Conservation (phyloP, 495 filamentous ascomycete species). For the Talaromyces adpressus region DNA sequence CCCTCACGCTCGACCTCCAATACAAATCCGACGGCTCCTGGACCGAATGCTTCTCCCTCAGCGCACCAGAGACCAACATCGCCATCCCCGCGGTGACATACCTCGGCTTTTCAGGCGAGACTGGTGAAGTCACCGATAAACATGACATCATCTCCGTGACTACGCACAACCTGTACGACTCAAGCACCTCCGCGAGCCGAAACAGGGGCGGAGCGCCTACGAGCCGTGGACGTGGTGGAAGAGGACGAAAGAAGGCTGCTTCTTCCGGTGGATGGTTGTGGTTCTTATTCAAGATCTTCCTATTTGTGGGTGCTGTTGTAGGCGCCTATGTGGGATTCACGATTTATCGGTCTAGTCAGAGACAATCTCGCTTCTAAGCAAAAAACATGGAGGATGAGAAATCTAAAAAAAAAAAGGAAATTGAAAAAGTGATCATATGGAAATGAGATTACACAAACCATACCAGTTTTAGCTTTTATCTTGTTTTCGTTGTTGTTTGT, state of each 20-base stretch:
- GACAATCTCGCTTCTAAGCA: constrained; percentile 68
- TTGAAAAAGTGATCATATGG: background rate
- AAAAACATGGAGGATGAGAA: constrained; percentile 4
- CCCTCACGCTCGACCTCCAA: constrained; percentile 81
- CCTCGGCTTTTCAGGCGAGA: constrained; percentile 92
- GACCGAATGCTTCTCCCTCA: constrained; percentile 78
- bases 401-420: no score
- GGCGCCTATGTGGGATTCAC: constrained; percentile 82
- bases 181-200: constrained; percentile 35
- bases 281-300: constrained; percentile 81
- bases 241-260: constrained; percentile 21
- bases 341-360: constrained; percentile 65
- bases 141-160: constrained; percentile 91
- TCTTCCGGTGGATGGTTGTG: constrained; percentile 71
- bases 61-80: constrained; percentile 54
- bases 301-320: constrained; percentile 62
- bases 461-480: background rate
- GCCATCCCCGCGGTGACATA: constrained; percentile 87
- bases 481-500: background rate
- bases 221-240: constrained; percentile 19
- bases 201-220: constrained; percentile 24
- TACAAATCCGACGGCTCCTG: constrained; percentile 87
- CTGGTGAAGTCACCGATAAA: constrained; percentile 94
- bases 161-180: constrained; percentile 80
- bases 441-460: background rate